These are phyloP conservation scores for Candida smagusa DNA, from an alignment of 1,139 yeast species.

Conservation along the genomic window DNA sequence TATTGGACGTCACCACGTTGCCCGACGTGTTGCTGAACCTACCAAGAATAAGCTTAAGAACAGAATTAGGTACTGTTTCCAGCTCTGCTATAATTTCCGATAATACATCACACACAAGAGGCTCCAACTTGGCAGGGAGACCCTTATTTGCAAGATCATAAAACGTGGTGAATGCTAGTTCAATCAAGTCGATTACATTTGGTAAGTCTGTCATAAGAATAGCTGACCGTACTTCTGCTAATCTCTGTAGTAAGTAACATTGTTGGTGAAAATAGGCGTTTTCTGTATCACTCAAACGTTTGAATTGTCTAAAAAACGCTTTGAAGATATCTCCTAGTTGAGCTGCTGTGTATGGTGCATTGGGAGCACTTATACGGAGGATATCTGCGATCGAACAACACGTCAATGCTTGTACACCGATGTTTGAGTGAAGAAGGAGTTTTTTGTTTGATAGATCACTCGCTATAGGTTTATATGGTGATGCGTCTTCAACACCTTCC, in stretches of 20 bases:
- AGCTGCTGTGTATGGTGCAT: conserved; percentile 76
- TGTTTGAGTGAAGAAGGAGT: conserved; percentile 57
- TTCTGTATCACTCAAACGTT: conserved; percentile 52
- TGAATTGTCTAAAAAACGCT: conserved; percentile 62
- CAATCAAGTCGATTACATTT: conserved; percentile 54
- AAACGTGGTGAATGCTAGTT: conserved; percentile 56
- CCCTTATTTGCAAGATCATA: conserved; percentile 48
- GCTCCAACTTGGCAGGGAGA: conserved; percentile 48
- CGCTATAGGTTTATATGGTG: conserved; percentile 43
- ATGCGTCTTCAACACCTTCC: conserved; percentile 45
- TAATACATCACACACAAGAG: conserved; percentile 63
- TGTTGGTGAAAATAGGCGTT: conserved; percentile 67
- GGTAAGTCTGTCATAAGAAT: conserved; percentile 77
- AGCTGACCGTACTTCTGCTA: conserved; percentile 78
- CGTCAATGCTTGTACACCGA: conserved; percentile 67
- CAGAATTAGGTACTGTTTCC: conserved; percentile 61
- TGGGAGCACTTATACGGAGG: conserved; percentile 78
- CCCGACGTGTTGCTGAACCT: conserved; percentile 32
- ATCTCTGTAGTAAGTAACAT: conserved; percentile 60
- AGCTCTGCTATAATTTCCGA: conserved; percentile 78
- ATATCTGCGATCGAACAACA: conserved; percentile 79
- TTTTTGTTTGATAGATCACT: conserved; percentile 56
- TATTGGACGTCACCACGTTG: conserved; percentile 18
- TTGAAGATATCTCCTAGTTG: conserved; percentile 64
- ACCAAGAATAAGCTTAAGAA: conserved; percentile 59